These are phyloP conservation scores for Beauveria sp. DNA, from an alignment of 2,329 filamentous ascomycete genomes.

Conservation along the genomic window DNA sequence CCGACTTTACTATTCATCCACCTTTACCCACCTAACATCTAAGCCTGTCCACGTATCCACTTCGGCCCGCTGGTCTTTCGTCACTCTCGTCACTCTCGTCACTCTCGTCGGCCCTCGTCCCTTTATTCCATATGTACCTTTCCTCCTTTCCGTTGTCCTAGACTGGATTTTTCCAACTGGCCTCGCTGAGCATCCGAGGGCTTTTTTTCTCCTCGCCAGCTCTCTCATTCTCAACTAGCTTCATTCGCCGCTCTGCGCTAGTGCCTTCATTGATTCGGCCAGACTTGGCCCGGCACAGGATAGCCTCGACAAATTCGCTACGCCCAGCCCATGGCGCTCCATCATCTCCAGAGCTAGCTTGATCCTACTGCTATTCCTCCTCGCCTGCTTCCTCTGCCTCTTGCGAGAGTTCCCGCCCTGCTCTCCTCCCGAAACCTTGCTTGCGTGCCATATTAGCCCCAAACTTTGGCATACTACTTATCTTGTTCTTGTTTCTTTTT, in stretches of 20 bases:
- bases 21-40: neutral
- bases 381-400: neutral
- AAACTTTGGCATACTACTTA: neutral
- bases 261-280: neutral
- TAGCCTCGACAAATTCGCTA: neutral
- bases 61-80: constrained; percentile 6
- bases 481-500: neutral
- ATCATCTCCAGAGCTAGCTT: neutral
- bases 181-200: neutral
- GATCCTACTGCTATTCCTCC: neutral
- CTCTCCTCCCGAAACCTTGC: neutral
- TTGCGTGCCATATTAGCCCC: constrained; percentile 2
- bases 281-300: neutral
- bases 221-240: neutral
- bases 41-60: constrained; percentile 2
- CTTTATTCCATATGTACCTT: neutral
- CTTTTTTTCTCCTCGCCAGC: neutral
- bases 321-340: neutral
- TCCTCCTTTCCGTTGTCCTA: neutral
- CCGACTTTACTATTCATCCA: neutral
- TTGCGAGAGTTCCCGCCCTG: neutral
- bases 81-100: constrained; percentile 9
- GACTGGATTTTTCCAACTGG: neutral
- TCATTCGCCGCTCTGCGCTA: neutral
- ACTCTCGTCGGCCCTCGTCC: neutral